Evolutionary conservation across 2,329 filamentous ascomycete species (phyloP), one percentile per base, ranked within the genome.

Genomic region (Malbranchea cinnamomea): DNA sequence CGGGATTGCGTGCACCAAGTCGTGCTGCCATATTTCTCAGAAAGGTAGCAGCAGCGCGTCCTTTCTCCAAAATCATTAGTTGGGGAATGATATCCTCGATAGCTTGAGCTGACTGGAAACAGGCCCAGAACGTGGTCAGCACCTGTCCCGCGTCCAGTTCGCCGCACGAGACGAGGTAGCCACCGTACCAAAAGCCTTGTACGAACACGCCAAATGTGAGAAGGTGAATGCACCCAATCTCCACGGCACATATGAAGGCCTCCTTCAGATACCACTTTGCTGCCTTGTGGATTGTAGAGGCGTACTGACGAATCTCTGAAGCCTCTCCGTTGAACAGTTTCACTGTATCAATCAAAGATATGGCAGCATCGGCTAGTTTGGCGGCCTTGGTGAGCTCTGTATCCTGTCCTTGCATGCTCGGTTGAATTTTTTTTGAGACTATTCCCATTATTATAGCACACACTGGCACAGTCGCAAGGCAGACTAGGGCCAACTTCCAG

Each of bases 181-280:
- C 68, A 0, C 84, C 85, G 42, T 85, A 92, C 71, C 81, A 93
- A 46, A 95, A 94, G 0, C 84, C 85, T 34, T 84, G 68, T 0
- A 91, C 76, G 41, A 95, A 94, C 49, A 94, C 74, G 2, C 63
- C 65, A 3, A 83, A 67, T 17, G 78, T 74, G 59, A 84, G 74
- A 41, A 91, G 70, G 26, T 77, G 74, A 30, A 81, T 65, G 27
- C 78, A 68, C 0, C 74, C 75, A 45, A 80, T 73, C 45, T 93
- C 84, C 3, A 74, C 48, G 1, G 79, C 73, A 40, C 74, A 79
- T 10, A 71, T 65, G 26, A 69, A 63, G 1, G 78, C 78, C 46
- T 87, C 80, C 10, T 67, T 57, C 7, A 73, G 56, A 41, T 83
- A 92, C 30, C 68, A 65, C 1, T 50, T 53, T 13, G 71, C 71